Percentiles rank a stretch among this genome's conserved stretches.
Evolutionary conservation across 306 rosid genomes (phyloP).

Genomic region (Casuarina cunninghamiana): DNA sequence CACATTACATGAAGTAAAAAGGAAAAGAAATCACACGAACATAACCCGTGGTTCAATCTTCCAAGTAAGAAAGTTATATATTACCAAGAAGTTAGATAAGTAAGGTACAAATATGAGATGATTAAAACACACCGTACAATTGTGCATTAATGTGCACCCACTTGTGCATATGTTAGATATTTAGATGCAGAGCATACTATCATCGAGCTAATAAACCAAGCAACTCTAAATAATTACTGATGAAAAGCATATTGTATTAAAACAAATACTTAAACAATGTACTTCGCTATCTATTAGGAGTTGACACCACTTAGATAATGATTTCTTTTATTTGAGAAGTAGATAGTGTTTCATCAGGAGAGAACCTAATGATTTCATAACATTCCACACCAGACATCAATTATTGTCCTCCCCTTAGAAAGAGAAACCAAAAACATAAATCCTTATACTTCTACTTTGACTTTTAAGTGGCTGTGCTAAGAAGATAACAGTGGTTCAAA

Average conservation of each 20-base stretch:
- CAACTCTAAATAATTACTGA: not conserved
- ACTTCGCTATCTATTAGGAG: not conserved
- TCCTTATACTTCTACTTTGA: not conserved
- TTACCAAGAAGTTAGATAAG: not conserved
- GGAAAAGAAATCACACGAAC: conserved; percentile 11
- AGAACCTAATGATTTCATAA: not conserved
- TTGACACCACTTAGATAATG: not conserved
- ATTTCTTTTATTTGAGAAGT: no score
- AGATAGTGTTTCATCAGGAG: not conserved
- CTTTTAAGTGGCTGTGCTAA: not conserved
- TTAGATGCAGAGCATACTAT: not conserved
- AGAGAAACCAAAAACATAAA: conserved; percentile 8
- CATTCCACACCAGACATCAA: not conserved
- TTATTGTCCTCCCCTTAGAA: not conserved
- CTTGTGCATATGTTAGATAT: not conserved
- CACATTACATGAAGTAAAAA: conserved; percentile 19
- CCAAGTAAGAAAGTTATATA: not conserved
- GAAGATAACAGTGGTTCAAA: not conserved
- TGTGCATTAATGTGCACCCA: not conserved
- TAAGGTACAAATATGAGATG: not conserved
- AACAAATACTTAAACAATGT: no score
- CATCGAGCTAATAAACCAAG: not conserved
- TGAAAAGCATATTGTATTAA: not conserved
- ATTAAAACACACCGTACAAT: not conserved
- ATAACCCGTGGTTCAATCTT: not conserved